Conservation (phyloP, 257 asterid species). For the Ilex asprella region DNA sequence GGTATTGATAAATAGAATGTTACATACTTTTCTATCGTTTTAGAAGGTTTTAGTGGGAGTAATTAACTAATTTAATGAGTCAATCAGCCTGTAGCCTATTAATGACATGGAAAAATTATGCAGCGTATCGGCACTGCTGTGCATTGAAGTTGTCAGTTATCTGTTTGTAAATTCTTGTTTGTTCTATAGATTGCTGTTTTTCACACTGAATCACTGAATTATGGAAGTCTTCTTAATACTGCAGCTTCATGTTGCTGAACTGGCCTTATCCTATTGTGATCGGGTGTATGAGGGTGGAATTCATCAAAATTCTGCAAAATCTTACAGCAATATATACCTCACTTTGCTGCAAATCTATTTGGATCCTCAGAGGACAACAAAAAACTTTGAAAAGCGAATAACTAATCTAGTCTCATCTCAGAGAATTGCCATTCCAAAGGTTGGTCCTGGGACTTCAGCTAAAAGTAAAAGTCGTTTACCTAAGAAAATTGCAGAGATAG, state of each 20-base stretch:
- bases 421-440: conserved; percentile 45
- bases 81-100: too few relatives aligned
- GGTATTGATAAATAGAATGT: too few relatives aligned
- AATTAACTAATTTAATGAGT: too few relatives aligned
- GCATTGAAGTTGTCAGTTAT: background rate
- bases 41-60: too few relatives aligned
- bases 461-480: conserved; percentile 39
- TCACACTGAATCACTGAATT: conserved; percentile 10
- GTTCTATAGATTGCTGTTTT: conserved; percentile 2
- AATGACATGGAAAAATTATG: background rate
- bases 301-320: conserved; percentile 56
- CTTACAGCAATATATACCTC: conserved; percentile 71
- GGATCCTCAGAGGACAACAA: conserved; percentile 78
- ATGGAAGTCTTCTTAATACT: conserved; percentile 14
- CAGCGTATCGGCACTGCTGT: background rate
- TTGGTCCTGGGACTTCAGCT: conserved; percentile 34
- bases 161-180: background rate
- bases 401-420: conserved; percentile 44
- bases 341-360: conserved; percentile 85
- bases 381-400: conserved; percentile 66
- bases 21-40: too few relatives aligned
- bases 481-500: conserved; percentile 84
- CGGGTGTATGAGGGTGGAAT: conserved; percentile 66
- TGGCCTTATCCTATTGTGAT: conserved; percentile 89
- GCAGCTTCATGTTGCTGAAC: conserved; percentile 86